A percentile compares a stretch with the other conserved stretches of the same genome.
Evolutionary conservation across 257 asterid species (phyloP).

Genomic region (Capsicum chinense): DNA sequence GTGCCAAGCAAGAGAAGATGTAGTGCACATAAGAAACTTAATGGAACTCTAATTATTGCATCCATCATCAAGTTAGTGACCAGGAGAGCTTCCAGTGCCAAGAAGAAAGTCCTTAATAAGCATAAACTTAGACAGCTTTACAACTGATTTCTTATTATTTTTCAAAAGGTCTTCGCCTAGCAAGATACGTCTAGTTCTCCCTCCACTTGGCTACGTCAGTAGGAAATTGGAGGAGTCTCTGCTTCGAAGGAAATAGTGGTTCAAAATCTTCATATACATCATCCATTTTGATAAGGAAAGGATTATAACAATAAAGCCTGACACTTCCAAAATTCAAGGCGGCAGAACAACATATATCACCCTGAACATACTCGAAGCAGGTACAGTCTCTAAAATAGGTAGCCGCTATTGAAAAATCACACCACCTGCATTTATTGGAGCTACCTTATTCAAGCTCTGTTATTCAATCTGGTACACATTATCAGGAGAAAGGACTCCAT

Average conservation of each 20-base stretch:
- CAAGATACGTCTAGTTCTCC: too few relatives aligned
- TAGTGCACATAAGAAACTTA: not conserved
- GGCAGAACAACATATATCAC: not conserved
- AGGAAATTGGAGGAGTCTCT: too few relatives aligned
- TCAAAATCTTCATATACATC: not conserved
- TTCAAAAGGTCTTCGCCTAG: too few relatives aligned
- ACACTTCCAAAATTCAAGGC: not conserved
- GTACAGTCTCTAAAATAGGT: slow-evolving; percentile 2
- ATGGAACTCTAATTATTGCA: not conserved
- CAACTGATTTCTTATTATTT: not conserved
- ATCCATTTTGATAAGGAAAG: not conserved
- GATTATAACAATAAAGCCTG: not conserved
- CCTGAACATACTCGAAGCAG: slow-evolving; percentile 8
- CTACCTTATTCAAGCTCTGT: not conserved
- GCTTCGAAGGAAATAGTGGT: not conserved
- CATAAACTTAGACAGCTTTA: not conserved
- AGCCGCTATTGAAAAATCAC: not conserved
- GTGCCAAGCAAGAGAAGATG: not conserved
- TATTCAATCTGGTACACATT: slow-evolving; percentile 10
- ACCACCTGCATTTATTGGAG: not conserved
- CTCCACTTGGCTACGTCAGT: too few relatives aligned
- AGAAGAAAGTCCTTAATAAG: slow-evolving; percentile 17
- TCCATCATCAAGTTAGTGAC: not conserved
- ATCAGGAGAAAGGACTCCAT: slow-evolving; percentile 16
- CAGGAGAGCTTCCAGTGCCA: not conserved